Percentiles rank a stretch among this genome's conserved stretches.
phyloP scores from a whole-genome alignment of 2,329 filamentous ascomycete species.

The Leptographium flavum region DNA sequence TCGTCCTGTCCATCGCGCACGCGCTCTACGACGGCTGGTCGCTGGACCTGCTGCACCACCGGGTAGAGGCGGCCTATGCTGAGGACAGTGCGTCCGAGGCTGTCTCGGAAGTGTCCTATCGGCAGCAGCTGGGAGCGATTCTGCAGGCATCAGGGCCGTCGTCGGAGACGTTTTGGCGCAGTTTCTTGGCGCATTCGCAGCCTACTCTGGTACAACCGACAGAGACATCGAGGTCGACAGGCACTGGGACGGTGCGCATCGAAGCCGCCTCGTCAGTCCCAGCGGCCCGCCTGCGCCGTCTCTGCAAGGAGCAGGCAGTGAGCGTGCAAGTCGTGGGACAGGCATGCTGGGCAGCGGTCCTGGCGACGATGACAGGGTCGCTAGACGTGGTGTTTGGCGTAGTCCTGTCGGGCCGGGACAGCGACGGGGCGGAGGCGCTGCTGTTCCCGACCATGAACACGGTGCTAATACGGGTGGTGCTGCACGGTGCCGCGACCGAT shows the following conservation, averaged over 20 bases:
- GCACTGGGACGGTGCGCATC: constrained; percentile 15
- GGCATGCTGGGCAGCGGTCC: constrained; percentile 57
- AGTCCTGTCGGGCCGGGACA: constrained; percentile 73
- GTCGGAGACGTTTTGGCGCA: constrained; percentile 53
- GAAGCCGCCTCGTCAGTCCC: constrained; percentile 30
- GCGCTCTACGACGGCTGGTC: constrained; percentile 87
- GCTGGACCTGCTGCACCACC: constrained; percentile 55
- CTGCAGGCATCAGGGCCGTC: constrained; percentile 26
- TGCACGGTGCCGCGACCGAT: constrained; percentile 51
- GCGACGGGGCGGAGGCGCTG: constrained; percentile 48
- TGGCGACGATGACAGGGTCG: constrained; percentile 46
- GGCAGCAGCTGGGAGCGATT: constrained; percentile 32
- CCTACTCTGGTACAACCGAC: constrained; percentile 16
- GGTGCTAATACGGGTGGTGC: constrained; percentile 54
- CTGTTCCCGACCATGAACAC: constrained; percentile 93
- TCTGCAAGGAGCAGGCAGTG: constrained; percentile 54
- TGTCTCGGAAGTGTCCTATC: not conserved
- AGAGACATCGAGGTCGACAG: constrained; percentile 16
- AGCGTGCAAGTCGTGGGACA: constrained; percentile 66
- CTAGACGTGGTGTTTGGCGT: constrained; percentile 73
- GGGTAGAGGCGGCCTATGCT: constrained; percentile 53
- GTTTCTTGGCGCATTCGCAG: constrained; percentile 41
- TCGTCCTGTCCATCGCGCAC: constrained; percentile 64
- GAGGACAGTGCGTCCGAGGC: constrained; percentile 22
- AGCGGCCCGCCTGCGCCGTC: constrained; percentile 28